Evolutionary conservation across 140 eudicot genomes (phyloP).

Genomic region (Flaveria floridana): DNA sequence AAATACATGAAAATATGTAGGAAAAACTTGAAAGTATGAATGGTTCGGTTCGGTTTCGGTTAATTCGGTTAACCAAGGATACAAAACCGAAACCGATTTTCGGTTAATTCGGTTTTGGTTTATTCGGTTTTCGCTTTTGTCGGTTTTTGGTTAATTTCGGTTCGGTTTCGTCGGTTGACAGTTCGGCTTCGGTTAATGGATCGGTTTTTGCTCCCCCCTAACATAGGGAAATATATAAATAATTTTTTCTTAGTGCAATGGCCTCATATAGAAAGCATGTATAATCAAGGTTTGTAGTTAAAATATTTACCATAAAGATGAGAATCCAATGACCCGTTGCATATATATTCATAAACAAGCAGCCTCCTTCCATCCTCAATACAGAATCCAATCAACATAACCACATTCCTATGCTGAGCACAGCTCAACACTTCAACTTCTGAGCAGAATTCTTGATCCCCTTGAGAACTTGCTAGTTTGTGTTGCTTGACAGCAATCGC

Average conservation of each 20-base stretch:
- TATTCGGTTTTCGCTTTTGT: too few species aligned
- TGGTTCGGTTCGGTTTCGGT: too few species aligned
- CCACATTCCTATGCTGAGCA: conserved; percentile 96
- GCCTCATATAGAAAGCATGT: background rate
- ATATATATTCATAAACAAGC: conserved; percentile 85
- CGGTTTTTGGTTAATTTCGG: too few species aligned
- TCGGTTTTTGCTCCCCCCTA: too few species aligned
- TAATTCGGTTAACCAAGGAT: too few species aligned
- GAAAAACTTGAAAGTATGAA: too few species aligned
- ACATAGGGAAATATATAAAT: background rate
- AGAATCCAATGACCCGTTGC: conserved; percentile 87
- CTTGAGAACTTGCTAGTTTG: conserved; percentile 90
- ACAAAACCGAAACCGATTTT: too few species aligned
- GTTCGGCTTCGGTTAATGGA: too few species aligned
- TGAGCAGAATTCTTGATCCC: conserved; percentile 91
- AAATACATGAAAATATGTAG: too few species aligned
- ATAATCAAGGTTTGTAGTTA: background rate
- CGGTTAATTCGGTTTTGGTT: too few species aligned
- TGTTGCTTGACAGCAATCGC: conserved; percentile 93
- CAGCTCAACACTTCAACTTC: conserved; percentile 97
- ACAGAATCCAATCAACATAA: conserved; percentile 88
- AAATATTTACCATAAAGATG: conserved; percentile 76
- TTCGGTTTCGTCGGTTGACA: too few species aligned
- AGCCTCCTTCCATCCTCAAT: conserved; percentile 83
- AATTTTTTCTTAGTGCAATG: background rate